phyloP scores from a whole-genome alignment of 1,139 yeast genomes.

The Lodderomyces theae region DNA sequence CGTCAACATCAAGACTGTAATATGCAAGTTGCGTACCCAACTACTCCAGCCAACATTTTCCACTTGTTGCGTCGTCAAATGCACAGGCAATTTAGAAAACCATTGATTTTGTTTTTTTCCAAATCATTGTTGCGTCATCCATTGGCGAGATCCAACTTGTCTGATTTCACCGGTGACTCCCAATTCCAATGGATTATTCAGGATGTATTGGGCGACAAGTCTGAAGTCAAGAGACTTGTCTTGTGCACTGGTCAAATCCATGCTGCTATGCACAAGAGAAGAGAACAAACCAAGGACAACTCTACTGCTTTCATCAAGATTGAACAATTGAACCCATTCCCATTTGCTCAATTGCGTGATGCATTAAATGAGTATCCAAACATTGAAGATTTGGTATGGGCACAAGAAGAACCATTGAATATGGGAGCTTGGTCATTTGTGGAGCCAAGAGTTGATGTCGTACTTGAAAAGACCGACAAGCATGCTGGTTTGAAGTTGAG shows the following conservation, averaged over 20 bases:
- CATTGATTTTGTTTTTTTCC: conserved; percentile 84
- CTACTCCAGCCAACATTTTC: conserved; percentile 96
- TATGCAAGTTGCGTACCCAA: conserved; percentile 97
- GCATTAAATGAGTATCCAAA: conserved; percentile 77
- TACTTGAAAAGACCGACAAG: conserved; percentile 68
- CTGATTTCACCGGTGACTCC: conserved; percentile 87
- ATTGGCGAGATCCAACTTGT: conserved; percentile 80
- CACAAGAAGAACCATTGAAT: conserved; percentile 99
- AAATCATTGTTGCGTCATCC: conserved; percentile 97
- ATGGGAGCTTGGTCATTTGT: conserved; percentile 87
- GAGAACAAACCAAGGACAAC: conserved; percentile 71
- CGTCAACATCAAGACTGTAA: conserved; percentile 99
- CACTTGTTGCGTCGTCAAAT: conserved; percentile 97
- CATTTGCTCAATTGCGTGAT: conserved; percentile 90
- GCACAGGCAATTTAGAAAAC: conserved; percentile 99
- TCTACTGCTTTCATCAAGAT: conserved; percentile 84
- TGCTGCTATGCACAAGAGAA: conserved; percentile 86
- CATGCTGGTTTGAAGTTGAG: conserved; percentile 61
- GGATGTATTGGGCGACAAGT: conserved; percentile 76
- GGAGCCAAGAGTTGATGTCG: conserved; percentile 77
- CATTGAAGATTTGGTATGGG: conserved; percentile 87
- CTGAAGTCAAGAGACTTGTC: conserved; percentile 84
- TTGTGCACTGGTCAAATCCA: conserved; percentile 91
- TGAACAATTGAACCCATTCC: conserved; percentile 99
- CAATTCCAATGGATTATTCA: conserved; percentile 96